Evolutionary conservation across 345 rosid species (phyloP).

Genomic region (Sisymbrium altissimum): DNA sequence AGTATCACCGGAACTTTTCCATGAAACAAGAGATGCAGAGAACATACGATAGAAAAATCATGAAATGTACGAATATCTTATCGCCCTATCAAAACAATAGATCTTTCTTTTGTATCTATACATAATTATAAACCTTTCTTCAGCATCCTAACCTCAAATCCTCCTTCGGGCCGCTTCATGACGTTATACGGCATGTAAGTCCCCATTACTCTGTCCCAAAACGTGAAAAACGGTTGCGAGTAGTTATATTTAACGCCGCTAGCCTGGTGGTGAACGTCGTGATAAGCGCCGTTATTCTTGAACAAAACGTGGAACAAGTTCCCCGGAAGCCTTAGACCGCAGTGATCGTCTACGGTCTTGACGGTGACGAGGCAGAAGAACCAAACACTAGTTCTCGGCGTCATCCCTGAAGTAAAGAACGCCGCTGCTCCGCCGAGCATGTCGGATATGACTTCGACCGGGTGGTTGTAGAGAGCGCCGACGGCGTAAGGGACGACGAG

Average conservation of each 20-base stretch:
- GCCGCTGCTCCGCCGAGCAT: background rate
- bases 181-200: constrained; percentile 25
- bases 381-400: background rate
- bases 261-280: constrained; percentile 73
- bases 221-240: constrained; percentile 77
- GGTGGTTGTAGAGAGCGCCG: background rate
- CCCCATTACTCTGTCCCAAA: constrained; percentile 70
- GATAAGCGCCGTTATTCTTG: constrained; percentile 22
- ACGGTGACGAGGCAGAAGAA: background rate
- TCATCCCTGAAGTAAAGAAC: background rate
- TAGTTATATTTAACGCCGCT: constrained; percentile 67
- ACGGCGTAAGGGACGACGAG: background rate
- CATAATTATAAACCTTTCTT: constrained; percentile 19
- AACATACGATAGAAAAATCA: no score
- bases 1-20: no score
- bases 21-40: no score
- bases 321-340: background rate
- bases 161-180: background rate
- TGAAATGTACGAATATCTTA: no score
- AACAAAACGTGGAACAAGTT: background rate
- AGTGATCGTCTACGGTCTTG: background rate
- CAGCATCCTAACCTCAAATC: constrained; percentile 54
- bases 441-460: background rate
- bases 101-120: no score
- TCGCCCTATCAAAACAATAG: no score